Conservation (phyloP, 2,329 filamentous ascomycete genomes). For the Fusarium sp. region DNA sequence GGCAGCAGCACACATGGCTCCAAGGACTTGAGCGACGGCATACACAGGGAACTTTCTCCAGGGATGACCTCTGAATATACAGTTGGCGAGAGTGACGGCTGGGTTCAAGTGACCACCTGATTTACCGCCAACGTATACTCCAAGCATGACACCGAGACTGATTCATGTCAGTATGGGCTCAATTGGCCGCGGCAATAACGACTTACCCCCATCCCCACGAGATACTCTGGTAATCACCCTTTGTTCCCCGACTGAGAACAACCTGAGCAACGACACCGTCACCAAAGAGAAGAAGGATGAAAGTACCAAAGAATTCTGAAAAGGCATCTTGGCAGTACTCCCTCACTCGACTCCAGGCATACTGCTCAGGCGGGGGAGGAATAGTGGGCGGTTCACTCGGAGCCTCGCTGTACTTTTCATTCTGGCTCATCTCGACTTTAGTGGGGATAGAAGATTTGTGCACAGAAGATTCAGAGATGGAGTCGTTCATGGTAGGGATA, state of each 20-base stretch:
- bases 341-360: conserved; percentile 63
- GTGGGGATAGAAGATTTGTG: conserved; percentile 45
- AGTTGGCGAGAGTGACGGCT: conserved; percentile 76
- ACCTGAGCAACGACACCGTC: conserved; percentile 78
- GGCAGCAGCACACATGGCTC: conserved; percentile 70
- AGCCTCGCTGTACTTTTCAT: conserved; percentile 37
- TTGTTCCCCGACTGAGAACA: conserved; percentile 60
- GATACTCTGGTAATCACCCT: conserved; percentile 61
- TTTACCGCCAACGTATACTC: conserved; percentile 72
- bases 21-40: conserved; percentile 71
- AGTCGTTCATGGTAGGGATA: conserved; percentile 42
- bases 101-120: conserved; percentile 76
- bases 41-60: conserved; percentile 78
- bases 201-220: conserved; percentile 62
- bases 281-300: conserved; percentile 75
- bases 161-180: neutral
- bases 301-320: conserved; percentile 74
- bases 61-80: conserved; percentile 73
- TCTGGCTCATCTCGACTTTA: conserved; percentile 47
- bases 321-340: conserved; percentile 65
- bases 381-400: conserved; percentile 24
- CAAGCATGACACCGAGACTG: conserved; percentile 73
- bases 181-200: neutral
- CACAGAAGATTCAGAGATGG: conserved; percentile 48
- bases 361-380: conserved; percentile 38